These are phyloP conservation scores for Dorcoceras hygrometricum DNA, from an alignment of 257 asterid genomes.

Conservation along the genomic window DNA sequence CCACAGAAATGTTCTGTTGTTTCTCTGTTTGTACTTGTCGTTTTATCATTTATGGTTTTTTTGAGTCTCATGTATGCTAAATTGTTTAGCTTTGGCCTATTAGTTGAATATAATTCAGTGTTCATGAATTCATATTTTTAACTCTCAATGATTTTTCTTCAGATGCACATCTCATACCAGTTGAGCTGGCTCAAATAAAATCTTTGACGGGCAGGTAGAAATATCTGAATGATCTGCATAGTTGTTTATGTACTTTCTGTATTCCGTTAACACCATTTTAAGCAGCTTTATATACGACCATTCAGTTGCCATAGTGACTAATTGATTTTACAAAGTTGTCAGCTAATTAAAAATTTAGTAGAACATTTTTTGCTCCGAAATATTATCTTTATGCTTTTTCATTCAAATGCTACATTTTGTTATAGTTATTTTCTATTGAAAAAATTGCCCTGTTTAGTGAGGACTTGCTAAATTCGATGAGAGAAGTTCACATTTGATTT, in stretches of 20 bases:
- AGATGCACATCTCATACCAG: slow-evolving; percentile 97
- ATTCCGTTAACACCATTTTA: slow-evolving; percentile 18
- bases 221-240: slow-evolving; percentile 12
- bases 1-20: slow-evolving; percentile 9
- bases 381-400: too few species aligned
- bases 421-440: too few species aligned
- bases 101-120: slow-evolving; percentile 1
- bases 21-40: not conserved
- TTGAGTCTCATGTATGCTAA: not conserved
- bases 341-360: too few species aligned
- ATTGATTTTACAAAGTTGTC: slow-evolving; percentile 17
- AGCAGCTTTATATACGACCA: slow-evolving; percentile 6
- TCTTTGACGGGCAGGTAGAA: slow-evolving; percentile 74
- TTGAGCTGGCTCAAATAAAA: slow-evolving; percentile 82
- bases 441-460: not conserved
- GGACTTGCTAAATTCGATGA: not conserved
- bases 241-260: slow-evolving; percentile 15
- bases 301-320: not conserved
- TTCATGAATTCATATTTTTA: slow-evolving; percentile 4
- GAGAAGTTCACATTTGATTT: not conserved
- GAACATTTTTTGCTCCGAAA: too few species aligned
- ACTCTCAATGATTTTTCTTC: slow-evolving; percentile 27
- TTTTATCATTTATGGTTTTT: not conserved
- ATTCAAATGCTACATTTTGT: not conserved
- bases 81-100: slow-evolving; percentile 15